These are phyloP conservation scores for Fusarium sacchari DNA, from an alignment of 2,329 filamentous ascomycete genomes.

Conservation along the genomic window DNA sequence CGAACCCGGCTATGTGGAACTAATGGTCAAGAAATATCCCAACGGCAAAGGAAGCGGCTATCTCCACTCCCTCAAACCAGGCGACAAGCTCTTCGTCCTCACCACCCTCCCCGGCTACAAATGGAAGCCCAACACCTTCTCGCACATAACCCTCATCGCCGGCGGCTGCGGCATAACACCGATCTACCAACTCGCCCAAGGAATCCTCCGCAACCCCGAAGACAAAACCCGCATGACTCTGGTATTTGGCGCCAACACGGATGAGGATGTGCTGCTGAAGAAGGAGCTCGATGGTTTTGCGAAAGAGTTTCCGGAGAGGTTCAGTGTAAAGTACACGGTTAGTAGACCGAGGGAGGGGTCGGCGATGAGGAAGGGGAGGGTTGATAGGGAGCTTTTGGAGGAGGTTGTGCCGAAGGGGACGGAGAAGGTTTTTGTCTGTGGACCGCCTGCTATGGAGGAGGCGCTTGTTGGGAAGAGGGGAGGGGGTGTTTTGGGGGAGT, in stretches of 20 bases:
- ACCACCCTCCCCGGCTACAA: conserved; percentile 62
- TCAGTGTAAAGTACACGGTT: conserved; percentile 68
- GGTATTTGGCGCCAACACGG: conserved; percentile 73
- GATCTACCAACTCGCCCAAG: conserved; percentile 70
- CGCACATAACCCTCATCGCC: conserved; percentile 71
- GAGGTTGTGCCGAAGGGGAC: conserved; percentile 54
- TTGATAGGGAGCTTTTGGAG: conserved; percentile 66
- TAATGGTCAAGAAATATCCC: conserved; percentile 76
- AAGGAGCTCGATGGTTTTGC: conserved; percentile 66
- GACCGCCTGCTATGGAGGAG: conserved; percentile 73
- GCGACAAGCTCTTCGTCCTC: conserved; percentile 68
- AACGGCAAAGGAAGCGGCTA: conserved; percentile 71
- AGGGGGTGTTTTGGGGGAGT: conserved; percentile 62
- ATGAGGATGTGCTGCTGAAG: conserved; percentile 67
- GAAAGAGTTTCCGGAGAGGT: conserved; percentile 61
- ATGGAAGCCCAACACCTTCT: conserved; percentile 62
- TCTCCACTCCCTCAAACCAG: conserved; percentile 72
- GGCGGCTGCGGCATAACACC: conserved; percentile 80
- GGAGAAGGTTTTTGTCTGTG: conserved; percentile 73
- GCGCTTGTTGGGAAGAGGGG: conserved; percentile 60
- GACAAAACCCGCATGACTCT: conserved; percentile 72
- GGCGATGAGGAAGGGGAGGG: conserved; percentile 62
- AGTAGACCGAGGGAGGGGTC: conserved; percentile 57
- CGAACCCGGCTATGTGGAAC: conserved; percentile 67
- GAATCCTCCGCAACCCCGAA: conserved; percentile 68